Evolutionary conservation across 805 yeast species (phyloP).

Genomic region (Candida nitratophila): DNA sequence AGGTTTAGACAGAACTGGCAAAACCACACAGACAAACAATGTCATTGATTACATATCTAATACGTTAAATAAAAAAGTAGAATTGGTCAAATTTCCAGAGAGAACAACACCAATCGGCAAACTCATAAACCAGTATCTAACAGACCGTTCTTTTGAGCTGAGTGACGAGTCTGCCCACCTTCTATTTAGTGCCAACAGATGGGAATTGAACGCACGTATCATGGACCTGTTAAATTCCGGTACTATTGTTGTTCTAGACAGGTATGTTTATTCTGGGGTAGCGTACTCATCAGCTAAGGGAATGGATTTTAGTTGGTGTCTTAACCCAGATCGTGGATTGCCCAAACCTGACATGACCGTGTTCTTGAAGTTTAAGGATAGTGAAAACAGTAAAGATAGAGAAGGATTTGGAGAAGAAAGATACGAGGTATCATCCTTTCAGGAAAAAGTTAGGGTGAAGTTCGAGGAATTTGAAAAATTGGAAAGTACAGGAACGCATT

Average conservation of each 20-base stretch:
- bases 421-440: constrained; percentile 74
- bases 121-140: constrained; percentile 67
- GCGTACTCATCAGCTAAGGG: constrained; percentile 90
- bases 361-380: constrained; percentile 57
- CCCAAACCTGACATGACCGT: constrained; percentile 82
- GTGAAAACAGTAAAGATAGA: constrained; percentile 38
- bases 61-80: constrained; percentile 15
- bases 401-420: constrained; percentile 93
- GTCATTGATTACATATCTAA: constrained; percentile 23
- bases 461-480: constrained; percentile 37
- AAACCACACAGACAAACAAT: constrained; percentile 67
- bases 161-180: constrained; percentile 82
- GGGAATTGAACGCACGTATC: constrained; percentile 67
- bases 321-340: constrained; percentile 72
- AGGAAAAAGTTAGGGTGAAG: constrained; percentile 54
- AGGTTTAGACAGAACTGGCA: constrained; percentile 94
- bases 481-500: constrained; percentile 13
- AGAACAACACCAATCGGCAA: constrained; percentile 77
- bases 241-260: constrained; percentile 59
- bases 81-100: constrained; percentile 77
- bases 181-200: constrained; percentile 85
- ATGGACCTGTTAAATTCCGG: constrained; percentile 42
- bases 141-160: constrained; percentile 39
- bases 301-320: constrained; percentile 69
- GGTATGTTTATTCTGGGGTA: constrained; percentile 89